Percentiles rank a stretch among this genome's conserved stretches.
These are phyloP conservation scores for Rhodotorula sp. DNA, from an alignment of 1,284 basidiomycete species.

Conservation along the genomic window DNA sequence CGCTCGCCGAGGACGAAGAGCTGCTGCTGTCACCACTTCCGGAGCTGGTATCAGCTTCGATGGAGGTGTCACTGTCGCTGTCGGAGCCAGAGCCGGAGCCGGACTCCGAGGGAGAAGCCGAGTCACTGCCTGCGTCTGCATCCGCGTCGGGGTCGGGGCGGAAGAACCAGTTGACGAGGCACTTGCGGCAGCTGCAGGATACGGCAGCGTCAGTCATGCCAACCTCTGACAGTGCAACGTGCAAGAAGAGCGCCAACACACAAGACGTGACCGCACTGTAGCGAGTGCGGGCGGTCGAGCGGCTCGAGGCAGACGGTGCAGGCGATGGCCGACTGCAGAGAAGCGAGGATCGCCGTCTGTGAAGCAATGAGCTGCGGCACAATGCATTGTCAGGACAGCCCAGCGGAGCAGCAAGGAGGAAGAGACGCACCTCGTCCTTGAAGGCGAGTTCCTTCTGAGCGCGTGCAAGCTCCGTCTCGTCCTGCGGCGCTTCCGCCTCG, in stretches of 20 bases:
- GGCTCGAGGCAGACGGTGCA: conserved; percentile 39
- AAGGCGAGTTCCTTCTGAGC: conserved; percentile 19
- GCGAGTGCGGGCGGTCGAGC: conserved; percentile 36
- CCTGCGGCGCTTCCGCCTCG: not conserved
- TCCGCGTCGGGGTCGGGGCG: conserved; percentile 28
- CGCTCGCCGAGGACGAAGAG: not conserved
- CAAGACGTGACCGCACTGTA: conserved; percentile 42
- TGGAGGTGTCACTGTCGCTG: not conserved
- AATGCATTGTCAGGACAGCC: fast-evolving
- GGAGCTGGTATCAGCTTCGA: not conserved
- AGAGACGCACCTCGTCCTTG: conserved; percentile 21
- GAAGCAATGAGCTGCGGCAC: conserved; percentile 15
- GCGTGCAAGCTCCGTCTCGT: conserved; percentile 2
- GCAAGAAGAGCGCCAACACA: conserved; percentile 12
- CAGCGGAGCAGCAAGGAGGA: not conserved
- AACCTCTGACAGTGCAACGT: no score
- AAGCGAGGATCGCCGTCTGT: conserved; percentile 24
- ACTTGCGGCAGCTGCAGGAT: conserved; percentile 33
- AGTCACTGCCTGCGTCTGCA: not conserved
- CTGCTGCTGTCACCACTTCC: not conserved
- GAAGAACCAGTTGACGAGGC: conserved; percentile 40
- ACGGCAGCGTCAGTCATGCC: no score
- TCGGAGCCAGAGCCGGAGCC: not conserved
- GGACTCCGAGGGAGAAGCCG: not conserved
- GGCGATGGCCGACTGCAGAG: conserved; percentile 22